phyloP scores from a whole-genome alignment of 2,329 filamentous ascomycete genomes.

The Aspergillus brunneoviolaceus region DNA sequence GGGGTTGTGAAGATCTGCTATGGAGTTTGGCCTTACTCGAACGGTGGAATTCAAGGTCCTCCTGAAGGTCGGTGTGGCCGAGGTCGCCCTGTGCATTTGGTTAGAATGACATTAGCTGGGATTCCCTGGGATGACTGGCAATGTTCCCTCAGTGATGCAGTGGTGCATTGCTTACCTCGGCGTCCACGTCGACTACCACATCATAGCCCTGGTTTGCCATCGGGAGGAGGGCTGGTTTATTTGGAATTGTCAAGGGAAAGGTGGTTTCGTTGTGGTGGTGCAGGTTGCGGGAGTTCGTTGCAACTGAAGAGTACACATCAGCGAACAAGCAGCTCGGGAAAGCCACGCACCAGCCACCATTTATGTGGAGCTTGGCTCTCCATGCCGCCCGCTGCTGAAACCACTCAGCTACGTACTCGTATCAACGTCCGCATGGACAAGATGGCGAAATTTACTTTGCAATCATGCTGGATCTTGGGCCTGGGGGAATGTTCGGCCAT shows the following conservation, averaged over 20 bases:
- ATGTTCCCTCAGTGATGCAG: too few species aligned
- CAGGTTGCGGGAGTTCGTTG: conserved; percentile 15
- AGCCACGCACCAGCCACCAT: conserved; percentile 34
- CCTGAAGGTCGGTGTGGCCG: conserved; percentile 95
- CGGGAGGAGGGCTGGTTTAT: conserved; percentile 27
- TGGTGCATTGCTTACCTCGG: conserved; percentile 63
- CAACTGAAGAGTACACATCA: conserved; percentile 37
- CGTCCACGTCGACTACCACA: conserved; percentile 95
- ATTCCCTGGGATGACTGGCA: neutral
- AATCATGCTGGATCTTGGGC: too few species aligned
- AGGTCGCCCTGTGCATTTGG: conserved; percentile 73
- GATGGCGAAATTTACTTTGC: too few species aligned
- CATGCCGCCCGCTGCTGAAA: neutral
- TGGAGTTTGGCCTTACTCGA: conserved; percentile 59
- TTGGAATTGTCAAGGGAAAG: conserved; percentile 9
- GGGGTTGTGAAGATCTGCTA: neutral
- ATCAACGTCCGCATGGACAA: neutral
- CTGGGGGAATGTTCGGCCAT: too few species aligned
- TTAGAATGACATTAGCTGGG: conserved; percentile 8
- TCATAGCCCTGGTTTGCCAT: conserved; percentile 92
- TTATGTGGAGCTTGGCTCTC: conserved; percentile 9
- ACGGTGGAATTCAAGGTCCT: conserved; percentile 98
- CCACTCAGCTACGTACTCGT: neutral
- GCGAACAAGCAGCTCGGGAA: conserved; percentile 22
- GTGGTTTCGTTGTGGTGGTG: conserved; percentile 12